Conservation (phyloP, 176 grass and related monocot genomes). For the Oryza longistaminata region DNA sequence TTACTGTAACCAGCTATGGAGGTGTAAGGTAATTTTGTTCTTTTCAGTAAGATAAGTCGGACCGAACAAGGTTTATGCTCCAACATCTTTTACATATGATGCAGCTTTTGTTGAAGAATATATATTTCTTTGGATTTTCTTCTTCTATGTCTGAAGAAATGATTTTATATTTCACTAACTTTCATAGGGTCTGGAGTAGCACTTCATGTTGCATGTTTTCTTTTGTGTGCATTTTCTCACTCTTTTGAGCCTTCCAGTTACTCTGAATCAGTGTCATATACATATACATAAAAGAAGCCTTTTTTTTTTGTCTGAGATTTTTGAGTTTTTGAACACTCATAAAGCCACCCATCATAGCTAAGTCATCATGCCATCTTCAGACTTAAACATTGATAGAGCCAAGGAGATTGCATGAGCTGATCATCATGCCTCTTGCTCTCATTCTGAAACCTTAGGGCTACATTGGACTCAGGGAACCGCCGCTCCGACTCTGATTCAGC, state of each 20-base stretch:
- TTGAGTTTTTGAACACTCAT: background rate
- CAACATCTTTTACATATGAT: constrained; percentile 8
- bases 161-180: background rate
- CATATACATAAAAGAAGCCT: constrained; percentile 30
- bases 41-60: background rate
- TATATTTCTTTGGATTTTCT: constrained; percentile 8
- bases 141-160: background rate
- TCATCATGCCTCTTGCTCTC: constrained; percentile 66
- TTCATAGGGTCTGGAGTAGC: background rate
- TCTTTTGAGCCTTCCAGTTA: constrained; percentile 11
- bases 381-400: constrained; percentile 69
- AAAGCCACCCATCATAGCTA: constrained; percentile 24
- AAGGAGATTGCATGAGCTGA: constrained; percentile 56
- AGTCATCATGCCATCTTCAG: constrained; percentile 57
- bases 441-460: constrained; percentile 52
- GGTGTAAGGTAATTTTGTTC: constrained; percentile 24
- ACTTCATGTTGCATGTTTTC: background rate
- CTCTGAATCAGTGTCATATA: constrained; percentile 38
- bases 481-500: constrained; percentile 40
- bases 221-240: background rate
- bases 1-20: background rate
- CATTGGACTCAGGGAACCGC: constrained; percentile 20
- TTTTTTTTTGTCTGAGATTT: constrained; percentile 15
- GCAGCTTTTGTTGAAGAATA: background rate
- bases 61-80: constrained; percentile 18